Percentiles rank a stretch among this genome's conserved stretches.
Conservation (phyloP, 768 basidiomycete species). For the Mycena polygramma region DNA sequence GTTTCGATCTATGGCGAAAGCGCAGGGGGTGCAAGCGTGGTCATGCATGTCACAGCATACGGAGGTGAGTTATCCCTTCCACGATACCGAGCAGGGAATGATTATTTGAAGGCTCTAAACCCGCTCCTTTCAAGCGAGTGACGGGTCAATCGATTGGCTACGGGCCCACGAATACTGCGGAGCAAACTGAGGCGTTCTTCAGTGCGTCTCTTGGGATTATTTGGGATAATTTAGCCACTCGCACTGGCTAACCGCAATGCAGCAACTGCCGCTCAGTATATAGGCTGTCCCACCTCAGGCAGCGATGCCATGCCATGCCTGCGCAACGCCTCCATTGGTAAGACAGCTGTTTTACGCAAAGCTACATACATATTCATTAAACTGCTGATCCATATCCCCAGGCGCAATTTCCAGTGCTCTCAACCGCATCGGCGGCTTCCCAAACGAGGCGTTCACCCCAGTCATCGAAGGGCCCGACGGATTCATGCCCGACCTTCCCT, state of each 20-base stretch:
- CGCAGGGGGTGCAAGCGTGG: conserved; percentile 59
- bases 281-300: conserved; percentile 47
- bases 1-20: conserved; percentile 55
- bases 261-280: conserved; percentile 47
- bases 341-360: not conserved
- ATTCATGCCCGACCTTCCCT: conserved; percentile 52
- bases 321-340: conserved; percentile 52
- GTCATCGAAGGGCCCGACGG: conserved; percentile 46
- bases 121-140: conserved; percentile 54
- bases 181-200: conserved; percentile 47
- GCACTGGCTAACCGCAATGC: not conserved
- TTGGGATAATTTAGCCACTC: not conserved
- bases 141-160: conserved; percentile 60
- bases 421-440: conserved; percentile 44
- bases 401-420: conserved; percentile 55
- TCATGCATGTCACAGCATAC: conserved; percentile 60
- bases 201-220: conserved; percentile 46
- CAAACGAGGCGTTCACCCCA: conserved; percentile 47
- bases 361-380: not conserved
- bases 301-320: conserved; percentile 50
- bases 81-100: not conserved
- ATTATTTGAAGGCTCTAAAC: conserved; percentile 44
- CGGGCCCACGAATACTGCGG: conserved; percentile 50
- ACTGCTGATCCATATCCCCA: conserved; percentile 27
- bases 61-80: conserved; percentile 46